Evolutionary conservation across 2,329 filamentous ascomycete species (phyloP), one percentile per base, ranked within the genome.

Genomic region (Ophiostoma populinum): DNA sequence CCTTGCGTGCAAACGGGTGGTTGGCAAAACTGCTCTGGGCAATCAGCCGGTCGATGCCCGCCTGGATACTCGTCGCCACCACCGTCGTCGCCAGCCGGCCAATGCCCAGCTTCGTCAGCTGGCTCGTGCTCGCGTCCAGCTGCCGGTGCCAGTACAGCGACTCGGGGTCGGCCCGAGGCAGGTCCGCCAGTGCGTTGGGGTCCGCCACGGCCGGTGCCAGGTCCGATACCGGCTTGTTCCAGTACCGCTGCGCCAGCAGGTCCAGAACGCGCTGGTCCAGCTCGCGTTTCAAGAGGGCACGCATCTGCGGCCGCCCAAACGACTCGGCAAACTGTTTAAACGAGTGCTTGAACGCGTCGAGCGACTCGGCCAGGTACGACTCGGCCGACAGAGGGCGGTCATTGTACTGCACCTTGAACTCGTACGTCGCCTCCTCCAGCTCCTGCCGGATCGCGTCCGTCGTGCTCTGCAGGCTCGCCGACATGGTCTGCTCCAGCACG

Each of bases 401-500:
- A 49, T 98, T 98, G 59, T 98, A 98, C 54, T 98, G 92, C 5
- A 98, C 90, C 54, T 98, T 98, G 65, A 93, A 98, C 55, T 98
- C 87, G 51, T 98, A 98, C 0, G 82, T 87, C 3, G 90, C 86
- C 56, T 98, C 90, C 49, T 94, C 87, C 0, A 98, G 70, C 54
- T 98, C 90, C 52, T 93, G 83, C 42, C 79, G 78, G 45, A 98
- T 94, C 8, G 85, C 83, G 50, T 94, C 83, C 46, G 80, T 81
- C 4, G 90, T 98, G 37, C 74, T 75, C 46, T 90, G 80, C 36
- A 98, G 64, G 48, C 82, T 93, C 22, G 81, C 74, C 19, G 87
- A 87, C 92, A 98, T 98, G 4, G 85, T 94, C 50, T 93, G 80
- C 54, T 98, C 90, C 24, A 98, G 67, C 24, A 95, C 85, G 44